Base-by-base conservation (phyloP, 495 filamentous ascomycete species). In the Penicillium tannophilum region DNA sequence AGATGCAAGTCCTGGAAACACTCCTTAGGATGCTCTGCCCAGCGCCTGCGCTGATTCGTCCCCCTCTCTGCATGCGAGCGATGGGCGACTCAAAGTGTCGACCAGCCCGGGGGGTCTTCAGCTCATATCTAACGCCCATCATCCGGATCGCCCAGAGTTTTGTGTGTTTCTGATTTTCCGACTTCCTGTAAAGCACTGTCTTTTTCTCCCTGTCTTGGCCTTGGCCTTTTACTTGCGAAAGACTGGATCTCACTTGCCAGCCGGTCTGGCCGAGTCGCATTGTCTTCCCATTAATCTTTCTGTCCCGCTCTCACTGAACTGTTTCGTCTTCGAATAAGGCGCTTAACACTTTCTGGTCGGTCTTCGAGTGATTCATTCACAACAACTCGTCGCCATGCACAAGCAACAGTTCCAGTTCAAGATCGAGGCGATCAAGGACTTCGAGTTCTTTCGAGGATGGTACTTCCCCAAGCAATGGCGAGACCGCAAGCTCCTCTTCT, bases 391-490 rank as follows among this genome's bases (percentile, higher is more conserved):
- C 67, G 75, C 49, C 28, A 69, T 67, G 67, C 64, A 52, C 43
- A 49, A 49, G 26, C 46, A 49, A 31, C 23, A 49, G 46, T 16
- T 49, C 7, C 46, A 49, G 46, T 49, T 49, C 46, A 49, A 49
- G 46, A 31, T 49, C 24, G 52, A 54, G 16, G 24, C 35, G 52
- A 28, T 54, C 39, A 54, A 54, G 52, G 39, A 54, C 52, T 54
- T 54, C 16, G 35, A 54, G 53, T 55, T 46, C 36, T 55, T 45
- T 46, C 52, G 52, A 42, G 52, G 52, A 42, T 65, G 76, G 69
- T 68, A 68, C 48, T 71, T 79, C 54, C 73, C 80, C 19, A 71
- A 83, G 70, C 74, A 79, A 72, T 93, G 91, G 86, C 85, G 84
- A 59, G 79, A 81, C 24, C 85, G 86, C 60, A 82, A 77, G 59